A percentile compares a stretch with the other conserved stretches of the same genome.
Conservation (phyloP, 1,284 basidiomycete genomes). For the Hypsizygus ulmarius region DNA sequence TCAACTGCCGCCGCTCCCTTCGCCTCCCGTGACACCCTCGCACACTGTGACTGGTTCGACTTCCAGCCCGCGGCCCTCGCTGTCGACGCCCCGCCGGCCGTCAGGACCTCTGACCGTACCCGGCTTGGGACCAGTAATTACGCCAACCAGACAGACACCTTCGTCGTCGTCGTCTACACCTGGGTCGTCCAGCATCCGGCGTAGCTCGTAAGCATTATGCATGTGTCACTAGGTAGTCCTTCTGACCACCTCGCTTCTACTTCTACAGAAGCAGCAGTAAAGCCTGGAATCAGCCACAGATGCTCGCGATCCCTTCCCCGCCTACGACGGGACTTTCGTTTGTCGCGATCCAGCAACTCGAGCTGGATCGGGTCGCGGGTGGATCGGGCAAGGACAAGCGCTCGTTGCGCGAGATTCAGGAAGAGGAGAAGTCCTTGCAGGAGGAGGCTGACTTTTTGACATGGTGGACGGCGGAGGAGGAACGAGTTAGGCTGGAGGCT, state of each 20-base stretch:
- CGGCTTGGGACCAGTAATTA: conserved; percentile 58
- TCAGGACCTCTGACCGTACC: conserved; percentile 17
- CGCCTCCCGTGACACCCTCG: conserved; percentile 9
- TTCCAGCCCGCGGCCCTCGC: background rate
- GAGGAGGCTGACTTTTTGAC: conserved; percentile 76
- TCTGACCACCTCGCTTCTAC: conserved; percentile 1
- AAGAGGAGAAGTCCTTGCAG: conserved; percentile 68
- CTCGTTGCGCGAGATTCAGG: conserved; percentile 80
- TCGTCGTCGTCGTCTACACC: conserved; percentile 28
- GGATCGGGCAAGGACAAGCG: conserved; percentile 47
- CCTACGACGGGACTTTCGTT: conserved; percentile 59
- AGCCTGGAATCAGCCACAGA: conserved; percentile 57
- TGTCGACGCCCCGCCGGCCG: conserved; percentile 12
- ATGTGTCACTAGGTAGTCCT: background rate
- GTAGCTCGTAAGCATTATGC: conserved; percentile 45
- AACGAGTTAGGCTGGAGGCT: conserved; percentile 25
- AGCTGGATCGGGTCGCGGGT: conserved; percentile 51
- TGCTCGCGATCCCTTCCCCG: conserved; percentile 37
- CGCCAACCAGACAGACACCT: conserved; percentile 47
- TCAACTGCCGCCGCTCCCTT: conserved; percentile 5
- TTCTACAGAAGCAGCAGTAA: conserved; percentile 39
- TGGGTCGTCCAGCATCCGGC: conserved; percentile 31
- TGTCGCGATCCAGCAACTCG: conserved; percentile 78
- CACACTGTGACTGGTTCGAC: background rate
- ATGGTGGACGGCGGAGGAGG: conserved; percentile 87